Evolutionary conservation across 78 protist species (phyloP).

Genomic region (Monocercomonoides exilis): DNA sequence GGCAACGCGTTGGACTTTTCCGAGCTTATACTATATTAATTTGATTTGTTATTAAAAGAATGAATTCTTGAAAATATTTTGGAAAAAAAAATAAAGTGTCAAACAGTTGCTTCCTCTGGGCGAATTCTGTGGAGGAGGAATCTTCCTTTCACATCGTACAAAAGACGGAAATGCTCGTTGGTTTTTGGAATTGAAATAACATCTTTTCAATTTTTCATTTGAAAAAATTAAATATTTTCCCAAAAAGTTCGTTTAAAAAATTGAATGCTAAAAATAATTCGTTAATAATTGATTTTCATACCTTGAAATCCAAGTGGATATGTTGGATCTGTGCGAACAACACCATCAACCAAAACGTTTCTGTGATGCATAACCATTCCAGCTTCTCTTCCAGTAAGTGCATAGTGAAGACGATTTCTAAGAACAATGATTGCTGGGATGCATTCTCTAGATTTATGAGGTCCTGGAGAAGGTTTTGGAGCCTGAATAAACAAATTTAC

Average conservation of each 20-base stretch:
- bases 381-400: conserved; percentile 2
- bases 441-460: conserved; percentile 2
- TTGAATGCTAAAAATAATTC: background rate
- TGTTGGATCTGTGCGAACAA: background rate
- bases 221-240: background rate
- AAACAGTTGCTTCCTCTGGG: conserved; percentile 9
- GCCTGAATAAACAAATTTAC: too few relatives aligned
- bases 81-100: too few relatives aligned
- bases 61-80: background rate
- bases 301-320: conserved; percentile 1
- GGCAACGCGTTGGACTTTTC: background rate
- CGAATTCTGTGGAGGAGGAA: background rate
- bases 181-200: conserved; percentile 5
- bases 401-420: background rate
- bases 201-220: too few relatives aligned
- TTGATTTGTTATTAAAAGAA: background rate
- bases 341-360: background rate
- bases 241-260: background rate
- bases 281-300: background rate
- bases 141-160: conserved; percentile 10
- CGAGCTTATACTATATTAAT: too few relatives aligned
- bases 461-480: background rate
- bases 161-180: background rate
- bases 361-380: too few relatives aligned
- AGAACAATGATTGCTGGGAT: background rate